These are phyloP conservation scores for Theileria annulata DNA, from an alignment of 169 alveolate species.

Conservation along the genomic window DNA sequence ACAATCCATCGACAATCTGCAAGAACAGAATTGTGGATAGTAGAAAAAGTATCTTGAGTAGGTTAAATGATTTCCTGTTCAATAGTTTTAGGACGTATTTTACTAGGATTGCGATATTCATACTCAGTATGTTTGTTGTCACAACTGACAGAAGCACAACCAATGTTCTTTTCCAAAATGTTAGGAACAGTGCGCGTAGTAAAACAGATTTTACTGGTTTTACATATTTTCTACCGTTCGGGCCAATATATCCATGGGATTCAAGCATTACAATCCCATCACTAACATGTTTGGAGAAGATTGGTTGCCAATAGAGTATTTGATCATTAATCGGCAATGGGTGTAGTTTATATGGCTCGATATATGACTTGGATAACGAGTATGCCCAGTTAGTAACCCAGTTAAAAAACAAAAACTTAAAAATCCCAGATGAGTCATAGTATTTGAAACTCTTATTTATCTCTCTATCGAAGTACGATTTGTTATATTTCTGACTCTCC, in stretches of 20 bases:
- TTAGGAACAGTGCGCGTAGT: slow-evolving; percentile 24
- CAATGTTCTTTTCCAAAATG: slow-evolving; percentile 33
- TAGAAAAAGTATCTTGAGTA: background rate
- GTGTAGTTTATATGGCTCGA: slow-evolving; percentile 27
- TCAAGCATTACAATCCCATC: slow-evolving; percentile 50
- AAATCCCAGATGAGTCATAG: slow-evolving; percentile 14
- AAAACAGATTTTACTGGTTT: background rate
- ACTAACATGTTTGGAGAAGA: slow-evolving; percentile 53
- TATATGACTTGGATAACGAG: background rate
- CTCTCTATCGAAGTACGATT: background rate
- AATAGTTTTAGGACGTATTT: background rate
- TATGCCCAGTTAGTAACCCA: slow-evolving; percentile 48
- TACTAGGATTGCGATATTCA: slow-evolving; percentile 27
- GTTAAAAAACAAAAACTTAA: slow-evolving; percentile 30
- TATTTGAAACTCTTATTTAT: slow-evolving; percentile 3
- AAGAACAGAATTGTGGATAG: slow-evolving; percentile 5
- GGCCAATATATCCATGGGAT: background rate
- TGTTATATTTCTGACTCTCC: background rate
- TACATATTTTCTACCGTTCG: background rate
- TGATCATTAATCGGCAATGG: slow-evolving; percentile 47
- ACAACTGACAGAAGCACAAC: slow-evolving; percentile 25
- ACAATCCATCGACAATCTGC: slow-evolving; percentile 16
- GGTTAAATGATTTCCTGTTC: background rate
- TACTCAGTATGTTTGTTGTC: slow-evolving; percentile 6
- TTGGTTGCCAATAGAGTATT: slow-evolving; percentile 52